These are phyloP conservation scores for Niveomyces coronatus DNA, from an alignment of 2,329 filamentous ascomycete species.

Conservation along the genomic window DNA sequence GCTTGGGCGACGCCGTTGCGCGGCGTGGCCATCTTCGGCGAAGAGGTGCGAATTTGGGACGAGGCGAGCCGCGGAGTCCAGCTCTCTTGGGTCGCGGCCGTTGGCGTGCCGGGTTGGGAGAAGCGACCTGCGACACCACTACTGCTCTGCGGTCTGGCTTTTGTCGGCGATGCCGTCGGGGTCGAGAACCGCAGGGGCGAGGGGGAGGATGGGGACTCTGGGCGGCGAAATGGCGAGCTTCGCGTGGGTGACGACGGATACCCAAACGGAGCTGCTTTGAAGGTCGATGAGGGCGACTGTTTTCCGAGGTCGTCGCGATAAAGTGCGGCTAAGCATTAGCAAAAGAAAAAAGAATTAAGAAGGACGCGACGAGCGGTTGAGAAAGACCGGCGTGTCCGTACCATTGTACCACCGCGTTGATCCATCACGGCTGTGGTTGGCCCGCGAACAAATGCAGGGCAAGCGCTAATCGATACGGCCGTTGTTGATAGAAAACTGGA, in stretches of 20 bases:
- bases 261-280: constrained; percentile 62
- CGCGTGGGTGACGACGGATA: constrained; percentile 54
- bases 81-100: constrained; percentile 25
- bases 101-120: constrained; percentile 32
- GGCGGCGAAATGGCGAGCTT: constrained; percentile 52
- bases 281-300: constrained; percentile 46
- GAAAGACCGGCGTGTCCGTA: constrained; percentile 2
- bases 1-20: constrained; percentile 26
- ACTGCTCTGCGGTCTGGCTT: constrained; percentile 19
- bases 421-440: constrained; percentile 8
- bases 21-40: constrained; percentile 27
- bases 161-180: constrained; percentile 51
- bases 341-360: too few species aligned
- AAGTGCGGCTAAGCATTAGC: too few species aligned
- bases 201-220: constrained; percentile 55
- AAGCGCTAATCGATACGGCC: not conserved
- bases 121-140: constrained; percentile 23
- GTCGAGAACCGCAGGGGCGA: constrained; percentile 55
- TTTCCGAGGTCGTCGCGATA: too few species aligned
- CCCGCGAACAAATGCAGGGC: constrained; percentile 6
- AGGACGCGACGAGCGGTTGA: too few species aligned
- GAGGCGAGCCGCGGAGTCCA: constrained; percentile 24
- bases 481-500: constrained; percentile 2
- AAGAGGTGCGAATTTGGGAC: not conserved
- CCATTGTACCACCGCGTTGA: constrained; percentile 9